Evolutionary conservation across 805 yeast species (phyloP), one percentile per base, ranked within the genome.

Genomic region (Metahyphopichia silvanorum): DNA sequence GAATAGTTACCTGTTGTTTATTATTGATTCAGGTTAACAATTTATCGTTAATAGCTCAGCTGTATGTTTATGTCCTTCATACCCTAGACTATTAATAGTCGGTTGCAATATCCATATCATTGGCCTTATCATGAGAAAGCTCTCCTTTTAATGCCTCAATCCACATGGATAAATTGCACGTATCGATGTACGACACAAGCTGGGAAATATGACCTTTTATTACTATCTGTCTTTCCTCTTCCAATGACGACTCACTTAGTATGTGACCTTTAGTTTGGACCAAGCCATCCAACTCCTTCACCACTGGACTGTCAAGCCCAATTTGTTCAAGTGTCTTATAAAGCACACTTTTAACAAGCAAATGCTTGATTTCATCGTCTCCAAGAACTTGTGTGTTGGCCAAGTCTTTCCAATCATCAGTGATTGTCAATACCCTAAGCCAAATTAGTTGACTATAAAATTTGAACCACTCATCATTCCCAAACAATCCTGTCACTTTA

Each of bases 361-460:
- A 59, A 15, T 55, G 51, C 45, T 63, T 64, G 22, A 62, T 52
- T 34, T 47, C 61, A 23, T 69, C 74, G 30, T 69, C 74, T 2
- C 69, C 53, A 31, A 66, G 58, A 30, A 53, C 56, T 34, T 65
- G 57, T 5, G 60, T 47, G 21, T 53, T 38, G 5, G 55, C 50
- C 10, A 76, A 53, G 13, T 53, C 47, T 5, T 50, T 39, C 82
- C 85, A 77, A 40, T 75, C 66, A 41, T 81, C 83, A 2, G 60
- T 39, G 44, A 54, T 29, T 62, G 56, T 15, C 14, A 84, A 55
- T 28, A 82, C 63, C 40, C 88, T 63, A 42, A 74, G 66, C 87
- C 89, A 83, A 0, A 80, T 55, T 6, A 47, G 35, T 25, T 44
- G 44, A 7, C 55, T 40, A 19, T 52, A 49, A 18, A 42, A 39